Evolutionary conservation across 257 asterid genomes (phyloP).

Genomic region (Penstemon barbatus): DNA sequence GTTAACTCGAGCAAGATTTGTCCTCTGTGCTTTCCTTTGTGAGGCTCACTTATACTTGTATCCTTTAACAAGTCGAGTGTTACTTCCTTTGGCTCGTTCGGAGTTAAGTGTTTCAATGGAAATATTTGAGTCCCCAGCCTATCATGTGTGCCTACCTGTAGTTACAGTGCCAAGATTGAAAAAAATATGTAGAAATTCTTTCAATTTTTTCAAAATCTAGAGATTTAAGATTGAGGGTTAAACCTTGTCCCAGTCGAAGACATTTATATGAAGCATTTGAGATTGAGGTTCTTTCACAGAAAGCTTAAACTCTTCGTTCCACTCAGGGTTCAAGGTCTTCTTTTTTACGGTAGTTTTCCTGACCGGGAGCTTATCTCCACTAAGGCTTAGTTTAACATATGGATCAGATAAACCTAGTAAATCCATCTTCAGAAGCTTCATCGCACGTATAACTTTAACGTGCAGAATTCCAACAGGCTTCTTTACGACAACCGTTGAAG

Average conservation of each 20-base stretch:
- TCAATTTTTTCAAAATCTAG: neutral
- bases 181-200: neutral
- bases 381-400: constrained; percentile 72
- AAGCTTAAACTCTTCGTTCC: constrained; percentile 91
- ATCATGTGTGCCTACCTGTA: constrained; percentile 82
- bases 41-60: constrained; percentile 36
- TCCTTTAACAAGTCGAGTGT: constrained; percentile 55
- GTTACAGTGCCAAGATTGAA: constrained; percentile 8
- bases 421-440: constrained; percentile 85
- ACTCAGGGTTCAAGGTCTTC: constrained; percentile 75
- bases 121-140: constrained; percentile 62
- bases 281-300: constrained; percentile 78
- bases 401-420: constrained; percentile 89
- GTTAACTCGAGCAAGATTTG: constrained; percentile 61
- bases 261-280: constrained; percentile 63
- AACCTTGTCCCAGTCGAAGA: constrained; percentile 94
- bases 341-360: constrained; percentile 80
- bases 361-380: constrained; percentile 64
- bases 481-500: constrained; percentile 58
- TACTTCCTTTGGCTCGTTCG: constrained; percentile 61
- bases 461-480: constrained; percentile 90
- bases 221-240: neutral
- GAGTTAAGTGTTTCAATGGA: constrained; percentile 62
- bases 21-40: constrained; percentile 68
- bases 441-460: constrained; percentile 74